Conservation (phyloP, 345 rosid species). For the Cardamine resedifolia region DNA sequence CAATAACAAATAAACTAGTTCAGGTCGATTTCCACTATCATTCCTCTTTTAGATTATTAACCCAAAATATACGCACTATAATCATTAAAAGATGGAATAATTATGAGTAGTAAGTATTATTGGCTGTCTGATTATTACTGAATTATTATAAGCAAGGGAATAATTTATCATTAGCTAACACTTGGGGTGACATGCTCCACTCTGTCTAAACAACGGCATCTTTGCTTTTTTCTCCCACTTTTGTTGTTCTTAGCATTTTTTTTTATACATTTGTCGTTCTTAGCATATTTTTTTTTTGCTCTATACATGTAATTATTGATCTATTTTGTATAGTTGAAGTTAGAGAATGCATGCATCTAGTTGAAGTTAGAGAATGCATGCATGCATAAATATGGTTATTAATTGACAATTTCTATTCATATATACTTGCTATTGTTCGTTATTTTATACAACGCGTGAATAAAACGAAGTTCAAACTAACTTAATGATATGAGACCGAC, state of each 20-base stretch:
- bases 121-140: constrained; percentile 17
- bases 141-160: constrained; percentile 14
- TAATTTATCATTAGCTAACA: constrained; percentile 34
- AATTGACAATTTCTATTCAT: background rate
- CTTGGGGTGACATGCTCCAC: constrained; percentile 43
- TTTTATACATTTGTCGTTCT: too few relatives aligned
- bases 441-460: background rate
- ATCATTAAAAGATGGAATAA: background rate
- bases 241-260: background rate
- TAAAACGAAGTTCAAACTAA: too few relatives aligned
- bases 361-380: constrained; percentile 16
- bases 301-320: background rate
- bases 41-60: constrained; percentile 25
- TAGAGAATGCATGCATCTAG: constrained; percentile 17
- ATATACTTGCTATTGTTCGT: background rate
- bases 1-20: background rate
- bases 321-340: background rate
- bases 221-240: constrained; percentile 7
- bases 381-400: background rate
- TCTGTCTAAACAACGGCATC: constrained; percentile 25
- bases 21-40: constrained; percentile 27
- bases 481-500: too few relatives aligned
- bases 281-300: background rate
- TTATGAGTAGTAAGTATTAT: background rate
- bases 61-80: constrained; percentile 21